Base-by-base conservation (phyloP, 192 early-diverging fungal genomes). In the Haplosporangium gracile region DNA sequence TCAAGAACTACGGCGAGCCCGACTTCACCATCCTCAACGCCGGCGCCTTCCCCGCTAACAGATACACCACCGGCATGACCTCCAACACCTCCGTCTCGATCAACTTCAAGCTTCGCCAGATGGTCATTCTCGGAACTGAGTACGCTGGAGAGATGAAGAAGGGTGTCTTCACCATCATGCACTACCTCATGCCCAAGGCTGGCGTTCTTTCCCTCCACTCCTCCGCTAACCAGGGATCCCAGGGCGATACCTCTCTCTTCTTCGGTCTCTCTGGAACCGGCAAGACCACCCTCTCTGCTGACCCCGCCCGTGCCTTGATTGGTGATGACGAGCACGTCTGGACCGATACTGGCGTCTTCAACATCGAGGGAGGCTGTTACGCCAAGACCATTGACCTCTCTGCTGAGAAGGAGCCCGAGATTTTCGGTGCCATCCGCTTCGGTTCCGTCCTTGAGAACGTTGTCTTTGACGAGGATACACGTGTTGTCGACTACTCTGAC, bases 91-190 rank as follows among this genome's bases (percentile, higher is more conserved):
- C 95, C 71, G 95, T 99, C 53, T 92, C 97, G 24, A 90, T 99
- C 88, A 97, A 96, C 95, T 99, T 99, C 82, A 95, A 96, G 90
- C 94, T 95, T 89, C 88, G 90, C 63, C 96, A 99, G 90, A 99
- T 99, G 98, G 96, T 99, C 68, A 99, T 99, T 75, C 93, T 99
- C 73, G 98, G 98, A 77, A 97, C 97, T 78, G 95, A 98, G 90
- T 99, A 99, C 88, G 98, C 98, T 78, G 98, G 98, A 87, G 98
- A 99, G 91, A 99, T 99, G 98, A 99, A 99, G 93, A 99, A 99
- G 95, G 98, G 98, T 88, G 90, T 94, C 77, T 97, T 98, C 92
- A 98, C 97, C 69, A 96, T 99, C 70, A 98, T 99, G 98, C 97
- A 99, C 92, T 98, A 99, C 93, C 90, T 96, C 83, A 98, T 98